These are phyloP conservation scores for Wolfiporia cocos DNA, from an alignment of 1,284 basidiomycete species.

Conservation along the genomic window DNA sequence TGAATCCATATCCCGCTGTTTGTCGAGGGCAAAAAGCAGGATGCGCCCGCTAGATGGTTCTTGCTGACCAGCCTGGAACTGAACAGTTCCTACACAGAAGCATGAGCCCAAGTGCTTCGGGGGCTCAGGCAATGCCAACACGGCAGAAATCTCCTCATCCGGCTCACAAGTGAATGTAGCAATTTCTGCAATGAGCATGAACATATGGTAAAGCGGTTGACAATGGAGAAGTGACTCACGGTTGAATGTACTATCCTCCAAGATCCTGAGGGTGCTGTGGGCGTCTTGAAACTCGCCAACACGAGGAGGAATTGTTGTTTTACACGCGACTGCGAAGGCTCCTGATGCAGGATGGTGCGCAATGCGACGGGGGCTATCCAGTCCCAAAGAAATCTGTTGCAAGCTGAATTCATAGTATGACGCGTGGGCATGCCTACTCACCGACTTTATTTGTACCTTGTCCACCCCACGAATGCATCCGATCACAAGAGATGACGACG, in stretches of 20 bases:
- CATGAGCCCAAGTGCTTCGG: slow-evolving; percentile 29
- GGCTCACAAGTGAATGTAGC: slow-evolving; percentile 44
- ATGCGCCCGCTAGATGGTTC: slow-evolving; percentile 59
- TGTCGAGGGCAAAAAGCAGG: slow-evolving; percentile 39
- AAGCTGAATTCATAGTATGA: background rate
- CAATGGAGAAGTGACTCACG: slow-evolving; percentile 36
- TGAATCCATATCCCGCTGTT: slow-evolving; percentile 19
- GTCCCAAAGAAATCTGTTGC: slow-evolving; percentile 57
- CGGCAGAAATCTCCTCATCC: slow-evolving; percentile 56
- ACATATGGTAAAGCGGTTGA: slow-evolving; percentile 3
- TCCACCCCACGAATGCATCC: slow-evolving; percentile 66
- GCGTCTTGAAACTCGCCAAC: slow-evolving; percentile 46
- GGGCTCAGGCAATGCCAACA: slow-evolving; percentile 35
- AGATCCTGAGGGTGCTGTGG: slow-evolving; percentile 56
- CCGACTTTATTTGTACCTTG: slow-evolving; percentile 78
- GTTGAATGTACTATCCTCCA: slow-evolving; percentile 62
- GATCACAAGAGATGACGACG: slow-evolving; percentile 50
- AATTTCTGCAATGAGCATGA: slow-evolving; percentile 33
- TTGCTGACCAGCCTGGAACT: slow-evolving; percentile 39
- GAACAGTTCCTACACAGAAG: slow-evolving; percentile 58
- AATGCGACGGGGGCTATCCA: slow-evolving; percentile 62
- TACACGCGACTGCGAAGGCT: slow-evolving; percentile 60
- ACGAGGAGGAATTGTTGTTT: slow-evolving; percentile 43
- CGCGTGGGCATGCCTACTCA: slow-evolving; percentile 27
- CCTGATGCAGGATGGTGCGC: slow-evolving; percentile 48